A percentile compares a stretch with the other conserved stretches of the same genome.
Conservation (phyloP, 2,329 filamentous ascomycete species). For the Sporothrix schenckii region DNA sequence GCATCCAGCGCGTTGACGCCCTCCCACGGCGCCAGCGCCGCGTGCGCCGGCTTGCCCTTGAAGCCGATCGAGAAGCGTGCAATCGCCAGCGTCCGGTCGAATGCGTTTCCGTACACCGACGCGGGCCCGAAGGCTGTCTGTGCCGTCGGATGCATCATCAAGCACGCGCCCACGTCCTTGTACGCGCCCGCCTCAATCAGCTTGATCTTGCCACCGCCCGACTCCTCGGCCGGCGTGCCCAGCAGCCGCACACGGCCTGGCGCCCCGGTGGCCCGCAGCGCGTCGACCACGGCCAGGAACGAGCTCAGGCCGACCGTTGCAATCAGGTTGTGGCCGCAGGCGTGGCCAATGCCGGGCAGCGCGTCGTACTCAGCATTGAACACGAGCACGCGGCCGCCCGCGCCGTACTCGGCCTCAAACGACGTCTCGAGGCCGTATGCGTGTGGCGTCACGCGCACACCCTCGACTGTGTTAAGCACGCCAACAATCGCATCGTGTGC, state of each 20-base stretch:
- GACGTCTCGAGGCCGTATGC: conserved; percentile 56
- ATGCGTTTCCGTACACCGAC: conserved; percentile 32
- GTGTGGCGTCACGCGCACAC: conserved; percentile 50
- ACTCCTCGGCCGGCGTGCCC: conserved; percentile 52
- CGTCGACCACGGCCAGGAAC: conserved; percentile 42
- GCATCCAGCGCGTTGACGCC: conserved; percentile 55
- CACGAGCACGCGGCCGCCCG: conserved; percentile 33
- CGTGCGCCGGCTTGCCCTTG: conserved; percentile 49
- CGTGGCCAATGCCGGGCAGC: conserved; percentile 46
- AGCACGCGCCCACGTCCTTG: conserved; percentile 42
- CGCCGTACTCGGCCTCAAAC: conserved; percentile 47
- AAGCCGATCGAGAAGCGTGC: conserved; percentile 44
- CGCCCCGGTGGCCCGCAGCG: conserved; percentile 35
- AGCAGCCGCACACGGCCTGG: conserved; percentile 41
- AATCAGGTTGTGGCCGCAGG: conserved; percentile 50
- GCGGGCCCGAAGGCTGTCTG: conserved; percentile 20
- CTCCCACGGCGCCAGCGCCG: conserved; percentile 51
- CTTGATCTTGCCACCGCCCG: conserved; percentile 49
- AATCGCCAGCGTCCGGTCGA: conserved; percentile 35
- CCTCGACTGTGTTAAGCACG: conserved; percentile 47
- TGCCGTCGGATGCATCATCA: conserved; percentile 47
- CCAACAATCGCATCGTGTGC: conserved; percentile 55
- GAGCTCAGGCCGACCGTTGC: conserved; percentile 45
- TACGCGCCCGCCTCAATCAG: conserved; percentile 50
- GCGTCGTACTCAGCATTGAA: conserved; percentile 39